A percentile compares a stretch with the other conserved stretches of the same genome.
phyloP scores from a whole-genome alignment of 768 basidiomycete genomes.

The Daedaleopsis nitida region DNA sequence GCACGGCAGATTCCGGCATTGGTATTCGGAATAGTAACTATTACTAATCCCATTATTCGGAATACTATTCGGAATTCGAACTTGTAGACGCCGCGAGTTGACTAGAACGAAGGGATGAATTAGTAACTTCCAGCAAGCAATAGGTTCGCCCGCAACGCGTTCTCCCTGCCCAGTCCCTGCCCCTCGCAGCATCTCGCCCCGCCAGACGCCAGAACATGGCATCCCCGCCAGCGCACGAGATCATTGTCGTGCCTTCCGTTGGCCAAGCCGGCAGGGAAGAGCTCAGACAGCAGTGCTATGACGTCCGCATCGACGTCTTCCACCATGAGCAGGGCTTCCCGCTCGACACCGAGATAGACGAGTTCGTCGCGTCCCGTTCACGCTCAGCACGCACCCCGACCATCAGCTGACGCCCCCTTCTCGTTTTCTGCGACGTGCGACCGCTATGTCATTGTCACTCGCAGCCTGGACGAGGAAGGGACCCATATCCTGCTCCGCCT shows the following conservation, averaged over 20 bases:
- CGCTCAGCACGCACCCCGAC: constrained; percentile 2
- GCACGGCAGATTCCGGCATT: constrained; percentile 15
- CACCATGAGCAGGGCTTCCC: constrained; percentile 71
- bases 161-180: background rate
- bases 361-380: constrained; percentile 44
- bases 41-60: too few relatives aligned
- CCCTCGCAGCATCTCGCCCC: background rate
- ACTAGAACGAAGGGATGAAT: too few relatives aligned
- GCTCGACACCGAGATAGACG: constrained; percentile 74
- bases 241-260: constrained; percentile 46
- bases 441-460: background rate
- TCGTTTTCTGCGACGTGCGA: constrained; percentile 11
- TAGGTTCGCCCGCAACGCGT: background rate
- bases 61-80: background rate
- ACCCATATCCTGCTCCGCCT: constrained; percentile 76
- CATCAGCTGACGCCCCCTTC: constrained; percentile 7
- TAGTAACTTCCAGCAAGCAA: constrained; percentile 1
- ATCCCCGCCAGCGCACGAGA: constrained; percentile 50
- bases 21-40: background rate
- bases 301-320: constrained; percentile 63
- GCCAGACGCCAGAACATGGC: background rate
- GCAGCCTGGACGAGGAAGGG: constrained; percentile 61
- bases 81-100: background rate
- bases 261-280: constrained; percentile 40
- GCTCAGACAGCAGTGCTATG: constrained; percentile 67